Evolutionary conservation across 306 rosid genomes (phyloP).

Genomic region (Vigna mungo): DNA sequence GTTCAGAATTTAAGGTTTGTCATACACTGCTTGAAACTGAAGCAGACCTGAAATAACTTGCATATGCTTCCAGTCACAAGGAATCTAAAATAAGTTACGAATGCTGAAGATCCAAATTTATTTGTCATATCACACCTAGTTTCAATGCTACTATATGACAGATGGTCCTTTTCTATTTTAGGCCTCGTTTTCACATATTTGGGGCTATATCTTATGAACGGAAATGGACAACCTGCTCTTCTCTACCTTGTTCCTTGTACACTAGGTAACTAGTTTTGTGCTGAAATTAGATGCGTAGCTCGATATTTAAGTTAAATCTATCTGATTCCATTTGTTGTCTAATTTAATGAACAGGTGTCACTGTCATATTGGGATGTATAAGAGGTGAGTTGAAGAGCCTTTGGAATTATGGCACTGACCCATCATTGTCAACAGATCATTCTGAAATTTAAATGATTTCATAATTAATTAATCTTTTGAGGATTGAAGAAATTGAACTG

Average conservation of each 20-base stretch:
- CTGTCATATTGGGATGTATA: conserved; percentile 60
- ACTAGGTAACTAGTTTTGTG: conserved; percentile 64
- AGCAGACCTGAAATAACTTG: neutral
- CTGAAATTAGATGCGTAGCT: conserved; percentile 15
- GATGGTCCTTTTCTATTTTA: conserved; percentile 49
- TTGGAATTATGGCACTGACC: conserved; percentile 72
- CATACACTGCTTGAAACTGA: conserved; percentile 11
- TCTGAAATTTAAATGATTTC: conserved; percentile 49
- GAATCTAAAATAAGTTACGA: conserved; percentile 28
- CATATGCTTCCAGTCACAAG: conserved; percentile 27
- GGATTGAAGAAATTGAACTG: conserved; percentile 35
- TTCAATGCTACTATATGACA: conserved; percentile 39
- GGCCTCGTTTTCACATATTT: conserved; percentile 80
- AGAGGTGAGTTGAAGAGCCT: conserved; percentile 83
- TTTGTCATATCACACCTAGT: neutral
- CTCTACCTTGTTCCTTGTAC: conserved; percentile 98
- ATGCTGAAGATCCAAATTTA: conserved; percentile 3
- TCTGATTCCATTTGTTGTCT: conserved; percentile 33
- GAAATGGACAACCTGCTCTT: conserved; percentile 98
- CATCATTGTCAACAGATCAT: conserved; percentile 41
- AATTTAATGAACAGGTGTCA: conserved; percentile 65
- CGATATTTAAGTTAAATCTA: neutral
- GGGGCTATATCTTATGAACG: conserved; percentile 88
- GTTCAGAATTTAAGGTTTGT: neutral
- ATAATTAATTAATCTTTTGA: conserved; percentile 6